Base-by-base conservation (phyloP, 2,329 filamentous ascomycete species). In the Exserohilum turcica region DNA sequence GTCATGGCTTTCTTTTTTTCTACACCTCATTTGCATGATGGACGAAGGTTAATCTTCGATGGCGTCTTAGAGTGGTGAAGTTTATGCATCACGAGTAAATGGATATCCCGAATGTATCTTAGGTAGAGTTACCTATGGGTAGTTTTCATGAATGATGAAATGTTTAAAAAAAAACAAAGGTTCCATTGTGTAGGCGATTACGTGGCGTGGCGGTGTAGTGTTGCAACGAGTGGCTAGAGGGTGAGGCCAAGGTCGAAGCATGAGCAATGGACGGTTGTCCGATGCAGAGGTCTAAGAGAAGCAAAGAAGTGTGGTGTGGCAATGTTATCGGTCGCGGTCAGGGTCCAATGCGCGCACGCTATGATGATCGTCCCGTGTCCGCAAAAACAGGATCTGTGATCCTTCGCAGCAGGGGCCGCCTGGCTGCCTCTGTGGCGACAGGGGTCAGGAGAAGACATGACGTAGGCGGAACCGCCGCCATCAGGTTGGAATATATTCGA, bases 11-110 rank as follows among this genome's bases (percentile, higher is more conserved):
- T 65, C 64, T 63, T 59, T 67, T 57, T 44, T 64, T 62, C 67
- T 65, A 55, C 59, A 55, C 62, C 59, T 66, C 63, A 63, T 64
- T 72, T 70, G 66, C 68, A 69, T 70, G 68, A 66, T 45, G 47
- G 38, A 48, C 62, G 61, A 64, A 65, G 63, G 58, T 60, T 60
- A 58, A 62, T 62, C 62, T 64, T 55, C 59, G 65, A 60, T 59
- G 69, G 69, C 67, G 70, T 72, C 65, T 68, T 62, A 70, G 63
- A 70, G 68, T 69, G 64, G 60, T 63, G 66, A 63, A 51, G 54
- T 56, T 62, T 57, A 67, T 62, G 68, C 61, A 66, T 67, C 61
- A 73, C 63, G 68, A 70, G 59, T 70, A 63, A 64, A 70, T 69
- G 65, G 68, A 70, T 68, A 63, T 67, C 60, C 63, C 63, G 65